Evolutionary conservation across 2,329 filamentous ascomycete species (phyloP).

Genomic region (Colletotrichum tanaceti): DNA sequence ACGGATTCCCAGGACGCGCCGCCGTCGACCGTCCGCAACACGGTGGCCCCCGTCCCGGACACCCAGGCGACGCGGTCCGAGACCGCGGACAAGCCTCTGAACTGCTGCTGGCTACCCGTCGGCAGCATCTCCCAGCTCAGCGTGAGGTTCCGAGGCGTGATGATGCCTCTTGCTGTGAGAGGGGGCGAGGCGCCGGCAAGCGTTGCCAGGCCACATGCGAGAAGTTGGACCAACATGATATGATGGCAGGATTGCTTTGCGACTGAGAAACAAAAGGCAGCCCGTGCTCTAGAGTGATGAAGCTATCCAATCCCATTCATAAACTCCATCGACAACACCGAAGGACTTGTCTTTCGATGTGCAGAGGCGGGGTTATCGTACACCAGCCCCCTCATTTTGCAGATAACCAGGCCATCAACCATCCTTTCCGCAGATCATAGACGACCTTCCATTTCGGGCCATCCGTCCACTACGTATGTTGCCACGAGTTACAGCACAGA

Average conservation of each 20-base stretch:
- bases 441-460: conserved; percentile 31
- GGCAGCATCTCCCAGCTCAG: conserved; percentile 44
- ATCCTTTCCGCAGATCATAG: conserved; percentile 24
- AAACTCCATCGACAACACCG: not conserved
- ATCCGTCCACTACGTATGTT: no score
- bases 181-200: conserved; percentile 29
- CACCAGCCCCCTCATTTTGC: conserved; percentile 28
- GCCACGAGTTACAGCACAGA: no score
- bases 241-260: not conserved
- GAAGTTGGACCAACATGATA: conserved; percentile 12
- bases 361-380: conserved; percentile 12
- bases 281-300: not conserved
- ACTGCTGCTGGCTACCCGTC: conserved; percentile 46
- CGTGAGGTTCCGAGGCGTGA: conserved; percentile 15
- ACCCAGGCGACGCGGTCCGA: conserved; percentile 49
- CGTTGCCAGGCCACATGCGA: conserved; percentile 8
- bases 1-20: conserved; percentile 48
- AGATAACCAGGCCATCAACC: conserved; percentile 8
- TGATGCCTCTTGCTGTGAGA: not conserved
- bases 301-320: not conserved
- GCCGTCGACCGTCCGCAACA: conserved; percentile 47
- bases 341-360: not conserved
- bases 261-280: no score
- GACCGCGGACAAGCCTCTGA: conserved; percentile 49
- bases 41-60: conserved; percentile 47